phyloP scores from a whole-genome alignment of 257 asterid species.

The Anisodus tanguticus region DNA sequence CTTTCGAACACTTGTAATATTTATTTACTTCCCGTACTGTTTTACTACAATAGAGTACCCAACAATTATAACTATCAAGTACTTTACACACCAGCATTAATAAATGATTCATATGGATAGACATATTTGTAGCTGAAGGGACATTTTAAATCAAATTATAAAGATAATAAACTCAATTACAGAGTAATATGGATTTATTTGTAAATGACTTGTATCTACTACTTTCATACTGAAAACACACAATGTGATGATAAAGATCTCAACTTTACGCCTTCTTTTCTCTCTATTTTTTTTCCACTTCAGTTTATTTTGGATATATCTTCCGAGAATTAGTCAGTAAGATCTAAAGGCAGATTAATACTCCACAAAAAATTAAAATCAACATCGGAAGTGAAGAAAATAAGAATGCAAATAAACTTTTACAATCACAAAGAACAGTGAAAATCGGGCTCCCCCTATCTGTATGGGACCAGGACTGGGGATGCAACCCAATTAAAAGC shows the following conservation, averaged over 20 bases:
- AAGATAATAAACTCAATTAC: neutral
- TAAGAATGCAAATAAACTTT: neutral
- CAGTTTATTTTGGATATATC: neutral
- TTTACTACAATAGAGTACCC: too few species aligned
- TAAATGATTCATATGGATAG: neutral
- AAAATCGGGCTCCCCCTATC: neutral
- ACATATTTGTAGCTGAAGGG: too few species aligned
- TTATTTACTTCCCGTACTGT: too few species aligned
- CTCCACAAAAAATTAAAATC: neutral
- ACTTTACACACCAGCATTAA: neutral
- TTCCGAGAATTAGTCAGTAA: conserved; percentile 4
- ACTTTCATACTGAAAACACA: neutral
- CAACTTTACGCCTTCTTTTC: neutral
- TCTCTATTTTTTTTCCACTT: too few species aligned
- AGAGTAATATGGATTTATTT: neutral
- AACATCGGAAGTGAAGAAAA: neutral
- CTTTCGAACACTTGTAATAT: too few species aligned
- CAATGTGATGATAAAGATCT: neutral
- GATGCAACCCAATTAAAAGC: too few species aligned
- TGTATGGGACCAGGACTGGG: too few species aligned
- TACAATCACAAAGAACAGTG: neutral
- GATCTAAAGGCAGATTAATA: neutral
- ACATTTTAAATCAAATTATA: too few species aligned
- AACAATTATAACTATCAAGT: too few species aligned
- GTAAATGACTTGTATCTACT: neutral